Base-by-base conservation (phyloP, 169 alveolate genomes). In the Ichthyophthirius multifiliis region DNA sequence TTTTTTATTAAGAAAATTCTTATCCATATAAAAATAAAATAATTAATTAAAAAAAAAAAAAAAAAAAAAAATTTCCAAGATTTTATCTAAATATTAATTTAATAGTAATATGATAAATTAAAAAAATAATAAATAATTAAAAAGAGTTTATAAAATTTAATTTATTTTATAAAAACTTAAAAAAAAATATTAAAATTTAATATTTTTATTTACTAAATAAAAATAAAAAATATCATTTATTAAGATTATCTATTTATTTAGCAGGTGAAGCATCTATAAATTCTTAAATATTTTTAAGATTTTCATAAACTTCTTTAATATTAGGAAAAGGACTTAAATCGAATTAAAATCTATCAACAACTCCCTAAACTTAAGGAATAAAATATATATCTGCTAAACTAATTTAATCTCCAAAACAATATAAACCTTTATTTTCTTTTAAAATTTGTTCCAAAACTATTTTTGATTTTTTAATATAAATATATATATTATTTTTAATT, bases 331-430 rank as follows among this genome's bases (percentile, higher is more conserved):
- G 74, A 31, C 41, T 30, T 4, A 81, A 35, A 48, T 81, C 82
- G 10, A 81, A 48, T 41, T 81, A 41, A 39, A 81, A 81, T 73
- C 86, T 81, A 16, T 55, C 80, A 3, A 81, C 63, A 30, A 71
- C 81, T 27, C 82, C 75, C 39, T 41, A 34, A 23, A 81, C 76
- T 73, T 91, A 82, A 13, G 95, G 95, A 30, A 80, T 67, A 9
- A 91, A 74, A 78, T 75, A 91, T 13, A 75, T 65, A 65, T 91
- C 95, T 31, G 95, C 93, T 13, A 83, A 20, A 0, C 94, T 85
- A 15, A 86, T 34, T 80, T 87, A 75, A 82, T 91, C 92, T 12
- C 95, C 95, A 62, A 85, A 48, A 48, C 87, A 64, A 43, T 85
- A 91, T 82, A 83, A 85, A 27, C 92, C 94, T 32, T 75, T 71